Percentiles rank a stretch among this genome's conserved stretches.
Evolutionary conservation across 371 early-diverging fungal species (phyloP).

Genomic region (Apophysomyces variabilis): DNA sequence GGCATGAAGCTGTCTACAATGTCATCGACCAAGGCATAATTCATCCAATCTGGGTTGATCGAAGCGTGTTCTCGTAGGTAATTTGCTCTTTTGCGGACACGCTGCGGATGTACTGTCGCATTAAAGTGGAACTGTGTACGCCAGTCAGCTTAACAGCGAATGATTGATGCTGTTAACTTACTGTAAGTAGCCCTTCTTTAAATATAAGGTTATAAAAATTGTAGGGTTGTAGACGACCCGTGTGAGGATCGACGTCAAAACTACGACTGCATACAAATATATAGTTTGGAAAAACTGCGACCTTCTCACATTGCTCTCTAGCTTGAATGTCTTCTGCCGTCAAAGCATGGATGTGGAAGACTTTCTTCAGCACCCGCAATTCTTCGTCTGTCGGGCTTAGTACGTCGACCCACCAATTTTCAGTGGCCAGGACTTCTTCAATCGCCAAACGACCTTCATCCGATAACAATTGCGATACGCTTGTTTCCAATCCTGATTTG

Average conservation of each 20-base stretch:
- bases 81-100: slow-evolving; percentile 40
- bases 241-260: slow-evolving; percentile 66
- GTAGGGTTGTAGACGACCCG: slow-evolving; percentile 59
- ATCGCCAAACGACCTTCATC: slow-evolving; percentile 43
- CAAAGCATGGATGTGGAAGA: slow-evolving; percentile 74
- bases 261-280: slow-evolving; percentile 71
- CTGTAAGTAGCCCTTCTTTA: slow-evolving; percentile 61
- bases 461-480: slow-evolving; percentile 26
- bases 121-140: slow-evolving; percentile 43
- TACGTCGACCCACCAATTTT: slow-evolving; percentile 89
- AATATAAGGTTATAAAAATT: slow-evolving; percentile 85
- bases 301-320: slow-evolving; percentile 77
- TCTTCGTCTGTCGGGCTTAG: slow-evolving; percentile 79
- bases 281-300: slow-evolving; percentile 72
- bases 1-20: slow-evolving; percentile 83
- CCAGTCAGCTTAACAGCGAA: too few relatives aligned
- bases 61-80: slow-evolving; percentile 42
- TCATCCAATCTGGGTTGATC: slow-evolving; percentile 73
- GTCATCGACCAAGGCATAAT: slow-evolving; percentile 85
- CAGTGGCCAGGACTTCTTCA: slow-evolving; percentile 47
- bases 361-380: slow-evolving; percentile 73
- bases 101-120: slow-evolving; percentile 29
- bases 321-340: slow-evolving; percentile 76
- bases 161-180: slow-evolving; percentile 23
- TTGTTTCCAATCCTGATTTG: not conserved